phyloP scores from a whole-genome alignment of 768 basidiomycete genomes.

The Epithele typhae region DNA sequence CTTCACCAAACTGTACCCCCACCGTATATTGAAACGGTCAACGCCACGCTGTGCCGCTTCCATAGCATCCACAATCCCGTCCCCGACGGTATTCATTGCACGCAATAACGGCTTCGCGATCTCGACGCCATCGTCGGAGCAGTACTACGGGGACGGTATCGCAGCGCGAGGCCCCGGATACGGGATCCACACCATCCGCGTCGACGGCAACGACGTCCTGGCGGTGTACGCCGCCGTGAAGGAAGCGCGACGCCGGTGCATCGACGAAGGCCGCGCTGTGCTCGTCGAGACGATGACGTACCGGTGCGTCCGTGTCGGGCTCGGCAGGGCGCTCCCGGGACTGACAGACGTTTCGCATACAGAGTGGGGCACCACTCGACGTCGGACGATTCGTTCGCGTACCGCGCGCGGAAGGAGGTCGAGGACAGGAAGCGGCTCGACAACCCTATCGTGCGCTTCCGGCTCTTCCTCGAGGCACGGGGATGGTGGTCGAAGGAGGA shows the following conservation, averaged over 20 bases:
- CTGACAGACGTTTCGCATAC: background rate
- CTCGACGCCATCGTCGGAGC: conserved; percentile 85
- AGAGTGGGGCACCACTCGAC: conserved; percentile 94
- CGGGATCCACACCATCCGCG: conserved; percentile 86
- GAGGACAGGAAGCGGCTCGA: conserved; percentile 90
- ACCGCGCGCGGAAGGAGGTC: conserved; percentile 84
- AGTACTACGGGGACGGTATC: conserved; percentile 91
- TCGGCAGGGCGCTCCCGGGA: too few relatives aligned
- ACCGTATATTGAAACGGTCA: too few relatives aligned
- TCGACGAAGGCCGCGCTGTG: conserved; percentile 78
- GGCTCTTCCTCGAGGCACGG: conserved; percentile 76
- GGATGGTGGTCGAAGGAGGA: conserved; percentile 82
- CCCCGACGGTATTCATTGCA: conserved; percentile 69
- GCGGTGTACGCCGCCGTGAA: conserved; percentile 74
- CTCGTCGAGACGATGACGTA: conserved; percentile 91
- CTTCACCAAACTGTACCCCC: too few relatives aligned
- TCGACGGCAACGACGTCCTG: conserved; percentile 90
- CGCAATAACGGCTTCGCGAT: conserved; percentile 94
- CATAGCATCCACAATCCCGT: conserved; percentile 64
- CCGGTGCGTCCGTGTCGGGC: conserved; percentile 43
- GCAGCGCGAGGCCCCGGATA: conserved; percentile 90
- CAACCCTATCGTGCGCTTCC: conserved; percentile 81
- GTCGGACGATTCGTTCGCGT: conserved; percentile 94
- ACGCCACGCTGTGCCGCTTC: too few relatives aligned
- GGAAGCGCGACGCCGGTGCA: conserved; percentile 66